These are phyloP conservation scores for Endoconidiophora polonica DNA, from an alignment of 2,329 filamentous ascomycete species.

Conservation along the genomic window DNA sequence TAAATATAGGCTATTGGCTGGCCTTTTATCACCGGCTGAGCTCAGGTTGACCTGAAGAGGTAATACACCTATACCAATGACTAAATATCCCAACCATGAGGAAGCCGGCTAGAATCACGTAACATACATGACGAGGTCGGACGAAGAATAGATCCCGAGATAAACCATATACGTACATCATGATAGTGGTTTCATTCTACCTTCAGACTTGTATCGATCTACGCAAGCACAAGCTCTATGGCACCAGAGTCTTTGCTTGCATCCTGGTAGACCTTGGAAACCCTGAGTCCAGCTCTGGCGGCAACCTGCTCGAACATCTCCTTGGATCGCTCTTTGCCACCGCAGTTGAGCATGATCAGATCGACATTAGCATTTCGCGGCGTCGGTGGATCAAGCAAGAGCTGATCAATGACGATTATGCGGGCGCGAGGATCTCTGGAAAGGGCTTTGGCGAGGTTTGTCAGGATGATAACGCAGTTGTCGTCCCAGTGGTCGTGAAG, in stretches of 20 bases:
- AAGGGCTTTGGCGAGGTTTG: slow-evolving; percentile 14
- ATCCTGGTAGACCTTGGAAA: slow-evolving; percentile 14
- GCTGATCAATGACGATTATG: slow-evolving; percentile 21
- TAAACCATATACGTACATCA: no score
- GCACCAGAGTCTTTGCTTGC: background rate
- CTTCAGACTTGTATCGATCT: no score
- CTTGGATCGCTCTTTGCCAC: slow-evolving; percentile 21
- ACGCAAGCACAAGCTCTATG: background rate
- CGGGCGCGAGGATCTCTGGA: slow-evolving; percentile 17
- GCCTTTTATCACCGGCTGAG: no score
- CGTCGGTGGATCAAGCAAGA: slow-evolving; percentile 18
- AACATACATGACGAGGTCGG: no score
- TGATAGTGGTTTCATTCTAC: no score
- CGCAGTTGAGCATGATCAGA: slow-evolving; percentile 20
- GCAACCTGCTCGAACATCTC: slow-evolving; percentile 17
- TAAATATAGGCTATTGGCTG: no score
- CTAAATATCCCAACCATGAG: no score
- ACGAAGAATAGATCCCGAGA: no score
- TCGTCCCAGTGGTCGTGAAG: slow-evolving; percentile 24
- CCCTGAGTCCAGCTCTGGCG: slow-evolving; percentile 17
- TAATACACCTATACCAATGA: background rate
- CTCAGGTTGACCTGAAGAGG: no score
- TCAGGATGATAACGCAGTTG: slow-evolving; percentile 18
- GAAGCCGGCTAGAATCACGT: no score
- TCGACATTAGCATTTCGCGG: slow-evolving; percentile 17